Conservation (phyloP, 768 basidiomycete genomes). For the Boletus vermiculosoides region DNA sequence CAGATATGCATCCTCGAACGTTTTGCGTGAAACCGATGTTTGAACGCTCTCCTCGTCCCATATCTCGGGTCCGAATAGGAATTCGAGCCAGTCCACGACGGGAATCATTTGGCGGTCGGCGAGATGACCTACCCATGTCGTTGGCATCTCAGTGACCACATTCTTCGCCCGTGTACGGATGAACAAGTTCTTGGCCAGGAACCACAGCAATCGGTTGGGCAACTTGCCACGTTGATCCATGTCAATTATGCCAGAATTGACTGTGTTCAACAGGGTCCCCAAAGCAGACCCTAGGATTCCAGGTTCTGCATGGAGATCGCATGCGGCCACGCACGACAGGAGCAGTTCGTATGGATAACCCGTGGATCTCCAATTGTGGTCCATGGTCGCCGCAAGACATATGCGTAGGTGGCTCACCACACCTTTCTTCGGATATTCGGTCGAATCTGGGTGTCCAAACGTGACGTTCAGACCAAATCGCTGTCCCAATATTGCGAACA, state of each 20-base stretch:
- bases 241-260: background rate
- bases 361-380: no score
- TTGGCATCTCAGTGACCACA: background rate
- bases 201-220: background rate
- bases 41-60: no score
- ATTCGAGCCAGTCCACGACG: background rate
- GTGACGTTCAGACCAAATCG: background rate
- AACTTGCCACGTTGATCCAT: background rate
- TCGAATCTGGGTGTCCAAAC: background rate
- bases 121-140: background rate
- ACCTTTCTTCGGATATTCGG: background rate
- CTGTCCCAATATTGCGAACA: background rate
- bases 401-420: background rate
- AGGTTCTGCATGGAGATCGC: background rate
- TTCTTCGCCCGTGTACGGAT: background rate
- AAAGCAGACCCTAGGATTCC: background rate
- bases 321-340: background rate
- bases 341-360: background rate
- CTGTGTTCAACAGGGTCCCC: background rate
- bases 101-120: background rate
- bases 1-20: background rate
- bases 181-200: background rate
- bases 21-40: background rate
- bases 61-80: background rate
- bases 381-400: background rate